Percentiles rank a stretch among this genome's conserved stretches.
phyloP scores from a whole-genome alignment of 75 land plant genomes.

The Cupressus sempervirens region DNA sequence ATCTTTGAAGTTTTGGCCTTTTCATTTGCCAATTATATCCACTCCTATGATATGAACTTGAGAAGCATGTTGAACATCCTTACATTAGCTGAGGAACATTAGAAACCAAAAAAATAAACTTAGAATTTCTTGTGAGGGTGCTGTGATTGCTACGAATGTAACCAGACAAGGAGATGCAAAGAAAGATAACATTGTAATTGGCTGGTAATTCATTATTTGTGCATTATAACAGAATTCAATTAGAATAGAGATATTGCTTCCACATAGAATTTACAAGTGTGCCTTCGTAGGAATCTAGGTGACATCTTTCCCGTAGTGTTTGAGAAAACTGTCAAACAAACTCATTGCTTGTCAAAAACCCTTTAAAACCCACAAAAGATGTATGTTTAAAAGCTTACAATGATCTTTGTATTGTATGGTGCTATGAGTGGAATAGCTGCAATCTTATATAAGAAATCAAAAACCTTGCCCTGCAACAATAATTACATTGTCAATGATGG shows the following conservation, averaged over 20 bases:
- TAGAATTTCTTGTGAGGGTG: not conserved
- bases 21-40: not conserved
- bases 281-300: not conserved
- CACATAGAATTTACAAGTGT: not conserved
- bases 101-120: not conserved
- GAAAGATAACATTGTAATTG: not conserved
- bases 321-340: not conserved
- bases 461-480: slow-evolving; percentile 62
- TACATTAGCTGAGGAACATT: not conserved
- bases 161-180: not conserved
- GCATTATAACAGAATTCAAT: not conserved
- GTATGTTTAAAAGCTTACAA: slow-evolving; percentile 43
- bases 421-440: slow-evolving; percentile 66
- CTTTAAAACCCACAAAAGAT: not conserved
- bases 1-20: not conserved
- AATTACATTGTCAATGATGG: not conserved
- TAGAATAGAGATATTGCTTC: not conserved
- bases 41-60: not conserved
- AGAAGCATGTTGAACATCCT: not conserved
- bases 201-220: not conserved
- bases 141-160: not conserved
- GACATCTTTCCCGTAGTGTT: not conserved
- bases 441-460: slow-evolving; percentile 67
- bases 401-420: slow-evolving; percentile 49
- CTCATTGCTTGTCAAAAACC: not conserved